Evolutionary conservation across 2,329 filamentous ascomycete species (phyloP), one percentile per base, ranked within the genome.

Genomic region (Cordyceps fumosorosea): DNA sequence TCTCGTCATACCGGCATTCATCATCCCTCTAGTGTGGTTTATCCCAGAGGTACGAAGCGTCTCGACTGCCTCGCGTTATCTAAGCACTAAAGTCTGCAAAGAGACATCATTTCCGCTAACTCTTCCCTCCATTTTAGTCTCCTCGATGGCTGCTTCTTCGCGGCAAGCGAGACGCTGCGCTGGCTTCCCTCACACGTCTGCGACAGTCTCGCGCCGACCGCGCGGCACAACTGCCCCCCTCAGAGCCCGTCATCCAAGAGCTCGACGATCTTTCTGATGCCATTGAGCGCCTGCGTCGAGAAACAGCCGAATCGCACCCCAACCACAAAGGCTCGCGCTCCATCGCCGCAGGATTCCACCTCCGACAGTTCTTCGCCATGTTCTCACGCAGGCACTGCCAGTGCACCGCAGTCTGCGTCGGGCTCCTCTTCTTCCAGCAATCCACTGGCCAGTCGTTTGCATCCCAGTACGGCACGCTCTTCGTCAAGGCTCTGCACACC

Each of bases 351-450:
- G 3, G 18, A 11, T 37, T 22, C 18, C 29, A 29, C 51, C 8
- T 22, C n/a, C 29, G 51, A 12, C 51, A 42, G 32, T 64, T 56
- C 65, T 69, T 70, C 2, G 68, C 73, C 64, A 66, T 68, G 32
- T 69, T 67, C 64, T 62, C 47, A 6, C 66, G 64, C 4, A 63
- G 56, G 18, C 67, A 71, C 59, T 54, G 67, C 42, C 67, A 66
- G 62, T 67, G 71, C 5, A 71, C 70, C 6, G 22, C 62, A 6
- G 67, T 71, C 26, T 67, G 66, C 4, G 57, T 68, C 16, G 67
- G 64, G 3, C 66, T 68, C 32, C 73, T 72, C 65, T 67, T 74
- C 59, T 73, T 73, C 58, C 67, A 69, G 12, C 72, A 73, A 34
- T 63, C 65, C 7, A 72, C 70, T 0, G 72, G 72, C 3, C 67